Evolutionary conservation across 768 basidiomycete genomes (phyloP).

Genomic region (Tylopilus intermedius): DNA sequence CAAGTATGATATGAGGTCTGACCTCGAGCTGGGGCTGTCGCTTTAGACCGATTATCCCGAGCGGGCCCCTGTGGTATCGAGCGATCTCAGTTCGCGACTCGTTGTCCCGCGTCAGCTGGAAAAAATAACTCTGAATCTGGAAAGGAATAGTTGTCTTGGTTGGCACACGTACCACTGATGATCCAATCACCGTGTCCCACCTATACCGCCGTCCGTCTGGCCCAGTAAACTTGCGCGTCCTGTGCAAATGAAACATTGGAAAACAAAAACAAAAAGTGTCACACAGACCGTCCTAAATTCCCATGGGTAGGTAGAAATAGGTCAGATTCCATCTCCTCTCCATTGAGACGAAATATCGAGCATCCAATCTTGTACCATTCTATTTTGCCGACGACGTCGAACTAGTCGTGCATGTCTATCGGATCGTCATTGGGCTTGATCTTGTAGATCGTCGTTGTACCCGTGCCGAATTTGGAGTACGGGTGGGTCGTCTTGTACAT

Average conservation of each 20-base stretch:
- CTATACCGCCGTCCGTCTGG: conserved; percentile 31
- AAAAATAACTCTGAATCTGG: too few species aligned
- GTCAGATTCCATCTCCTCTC: conserved; percentile 20
- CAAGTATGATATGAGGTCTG: conserved; percentile 8
- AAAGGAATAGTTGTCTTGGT: neutral
- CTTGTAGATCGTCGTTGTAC: conserved; percentile 25
- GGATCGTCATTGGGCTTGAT: conserved; percentile 20
- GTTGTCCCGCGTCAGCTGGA: conserved; percentile 21
- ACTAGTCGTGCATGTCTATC: conserved; percentile 27
- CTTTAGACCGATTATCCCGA: conserved; percentile 20
- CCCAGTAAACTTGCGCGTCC: conserved; percentile 30
- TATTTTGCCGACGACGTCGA: conserved; percentile 31
- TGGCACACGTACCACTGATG: conserved; percentile 14
- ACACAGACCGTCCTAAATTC: conserved; percentile 19
- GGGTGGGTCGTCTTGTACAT: conserved; percentile 30
- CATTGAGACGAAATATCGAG: conserved; percentile 28
- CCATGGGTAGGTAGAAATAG: conserved; percentile 24
- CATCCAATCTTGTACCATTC: conserved; percentile 30
- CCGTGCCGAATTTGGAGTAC: neutral
- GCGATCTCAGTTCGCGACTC: conserved; percentile 11
- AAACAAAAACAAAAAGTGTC: neutral
- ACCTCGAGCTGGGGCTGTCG: conserved; percentile 12
- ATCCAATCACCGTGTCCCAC: conserved; percentile 25
- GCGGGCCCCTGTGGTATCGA: conserved; percentile 16
- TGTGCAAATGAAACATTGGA: neutral